Evolutionary conservation across 768 basidiomycete genomes (phyloP).

Genomic region (Leccinellum luteum): DNA sequence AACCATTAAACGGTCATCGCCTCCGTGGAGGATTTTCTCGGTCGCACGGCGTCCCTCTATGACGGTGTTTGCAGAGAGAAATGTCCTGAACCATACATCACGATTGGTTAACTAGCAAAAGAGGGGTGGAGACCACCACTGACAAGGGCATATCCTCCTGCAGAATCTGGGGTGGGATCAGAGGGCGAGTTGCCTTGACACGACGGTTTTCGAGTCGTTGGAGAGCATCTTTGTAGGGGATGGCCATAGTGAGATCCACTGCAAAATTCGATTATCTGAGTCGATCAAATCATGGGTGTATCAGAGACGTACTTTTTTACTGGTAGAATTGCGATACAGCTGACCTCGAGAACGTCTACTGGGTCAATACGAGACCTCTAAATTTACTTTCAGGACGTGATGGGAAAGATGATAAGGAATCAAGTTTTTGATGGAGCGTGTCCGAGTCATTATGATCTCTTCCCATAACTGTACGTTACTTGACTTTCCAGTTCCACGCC

Average conservation of each 20-base stretch:
- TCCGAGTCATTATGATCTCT: background rate
- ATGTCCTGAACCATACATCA: slow-evolving; percentile 46
- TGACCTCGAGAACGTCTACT: background rate
- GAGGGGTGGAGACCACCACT: slow-evolving; percentile 26
- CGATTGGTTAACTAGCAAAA: background rate
- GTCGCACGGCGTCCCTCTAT: slow-evolving; percentile 77
- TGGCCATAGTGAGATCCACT: slow-evolving; percentile 57
- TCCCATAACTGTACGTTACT: background rate
- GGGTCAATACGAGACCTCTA: slow-evolving; percentile 9
- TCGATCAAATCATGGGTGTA: background rate
- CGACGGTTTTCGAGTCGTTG: slow-evolving; percentile 81
- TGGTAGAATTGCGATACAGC: slow-evolving; percentile 13
- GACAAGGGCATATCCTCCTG: slow-evolving; percentile 91
- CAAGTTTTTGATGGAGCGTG: background rate
- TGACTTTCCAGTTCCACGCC: slow-evolving; percentile 3
- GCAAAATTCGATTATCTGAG: background rate
- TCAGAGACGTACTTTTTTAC: slow-evolving; percentile 20
- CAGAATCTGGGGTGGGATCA: slow-evolving; percentile 93
- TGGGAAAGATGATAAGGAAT: background rate
- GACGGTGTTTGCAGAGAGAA: slow-evolving; percentile 83
- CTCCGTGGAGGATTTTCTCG: slow-evolving; percentile 77
- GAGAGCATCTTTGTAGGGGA: slow-evolving; percentile 78
- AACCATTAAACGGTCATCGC: slow-evolving; percentile 91
- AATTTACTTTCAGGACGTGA: background rate
- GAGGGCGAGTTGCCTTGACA: slow-evolving; percentile 81